A percentile compares a stretch with the other conserved stretches of the same genome.
phyloP scores from a whole-genome alignment of 768 basidiomycete genomes.

The Porpolomopsis calyptriformis region DNA sequence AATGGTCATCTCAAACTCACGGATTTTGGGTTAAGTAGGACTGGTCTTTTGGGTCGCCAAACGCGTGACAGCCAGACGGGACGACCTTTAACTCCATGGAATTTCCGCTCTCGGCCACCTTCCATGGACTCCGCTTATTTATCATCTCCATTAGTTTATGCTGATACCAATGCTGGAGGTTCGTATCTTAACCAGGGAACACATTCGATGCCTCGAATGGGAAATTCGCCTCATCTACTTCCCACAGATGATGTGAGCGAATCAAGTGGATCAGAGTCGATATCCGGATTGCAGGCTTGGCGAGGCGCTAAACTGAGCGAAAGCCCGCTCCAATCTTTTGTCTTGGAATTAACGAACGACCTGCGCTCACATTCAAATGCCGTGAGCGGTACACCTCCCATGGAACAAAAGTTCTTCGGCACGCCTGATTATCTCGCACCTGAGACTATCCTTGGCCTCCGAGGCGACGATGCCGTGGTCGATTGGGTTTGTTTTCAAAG shows the following conservation, averaged over 20 bases:
- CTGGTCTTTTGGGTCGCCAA: constrained; percentile 96
- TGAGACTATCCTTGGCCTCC: constrained; percentile 88
- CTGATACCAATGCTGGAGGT: constrained; percentile 48
- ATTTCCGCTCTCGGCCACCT: constrained; percentile 70
- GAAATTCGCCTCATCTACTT: constrained; percentile 56
- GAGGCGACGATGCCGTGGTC: constrained; percentile 89
- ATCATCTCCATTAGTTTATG: constrained; percentile 60
- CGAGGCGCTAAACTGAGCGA: constrained; percentile 44
- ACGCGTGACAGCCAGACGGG: constrained; percentile 58
- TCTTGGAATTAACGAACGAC: constrained; percentile 74
- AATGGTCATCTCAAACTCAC: constrained; percentile 96
- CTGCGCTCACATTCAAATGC: constrained; percentile 67
- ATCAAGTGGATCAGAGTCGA: constrained; percentile 74
- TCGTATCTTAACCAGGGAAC: constrained; percentile 75
- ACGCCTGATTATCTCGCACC: constrained; percentile 97
- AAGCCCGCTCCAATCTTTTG: constrained; percentile 80
- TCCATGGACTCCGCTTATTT: constrained; percentile 73
- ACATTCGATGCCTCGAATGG: constrained; percentile 44
- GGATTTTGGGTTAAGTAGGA: constrained; percentile 93
- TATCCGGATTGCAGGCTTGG: constrained; percentile 44
- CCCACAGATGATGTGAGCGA: constrained; percentile 77
- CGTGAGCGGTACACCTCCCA: constrained; percentile 57
- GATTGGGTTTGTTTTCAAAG: constrained; percentile 70
- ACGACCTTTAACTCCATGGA: constrained; percentile 37
- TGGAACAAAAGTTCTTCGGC: constrained; percentile 91